Evolutionary conservation across 139 green algal species (phyloP).

Genomic region (Chlorella sorokiniana): DNA sequence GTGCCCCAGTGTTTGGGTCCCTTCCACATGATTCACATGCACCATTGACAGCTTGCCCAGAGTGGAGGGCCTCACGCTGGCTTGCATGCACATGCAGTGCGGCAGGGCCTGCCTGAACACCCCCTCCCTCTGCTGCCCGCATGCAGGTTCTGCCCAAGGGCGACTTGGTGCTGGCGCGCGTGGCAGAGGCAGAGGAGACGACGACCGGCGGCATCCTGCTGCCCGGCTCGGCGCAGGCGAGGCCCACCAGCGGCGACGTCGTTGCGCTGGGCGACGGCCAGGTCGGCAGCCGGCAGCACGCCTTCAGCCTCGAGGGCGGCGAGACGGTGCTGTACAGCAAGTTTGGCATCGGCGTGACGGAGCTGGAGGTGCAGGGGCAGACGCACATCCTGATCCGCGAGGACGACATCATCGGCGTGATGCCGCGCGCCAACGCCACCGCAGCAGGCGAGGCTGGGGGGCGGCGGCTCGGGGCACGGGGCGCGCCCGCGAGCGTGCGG

Average conservation of each 20-base stretch:
- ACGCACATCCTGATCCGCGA: constrained; percentile 89
- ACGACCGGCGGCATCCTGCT: constrained; percentile 90
- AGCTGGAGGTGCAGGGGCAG: constrained; percentile 76
- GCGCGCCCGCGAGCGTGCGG: too few species aligned
- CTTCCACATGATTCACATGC: too few species aligned
- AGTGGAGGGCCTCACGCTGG: too few species aligned
- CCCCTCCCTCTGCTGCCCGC: neutral
- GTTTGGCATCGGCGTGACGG: constrained; percentile 92
- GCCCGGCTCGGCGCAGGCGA: constrained; percentile 65
- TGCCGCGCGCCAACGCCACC: constrained; percentile 74
- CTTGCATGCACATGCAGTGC: too few species aligned
- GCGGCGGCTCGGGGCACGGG: too few species aligned
- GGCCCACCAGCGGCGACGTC: constrained; percentile 49
- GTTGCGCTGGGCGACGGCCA: constrained; percentile 72
- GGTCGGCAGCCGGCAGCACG: constrained; percentile 51
- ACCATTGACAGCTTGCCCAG: too few species aligned
- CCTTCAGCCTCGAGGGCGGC: constrained; percentile 61
- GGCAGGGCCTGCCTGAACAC: too few species aligned
- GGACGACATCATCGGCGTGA: constrained; percentile 88
- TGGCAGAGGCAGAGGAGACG: constrained; percentile 81
- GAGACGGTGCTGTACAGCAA: constrained; percentile 93
- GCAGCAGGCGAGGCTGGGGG: constrained; percentile 1
- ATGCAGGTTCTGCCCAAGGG: constrained; percentile 81
- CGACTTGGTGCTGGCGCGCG: constrained; percentile 89
- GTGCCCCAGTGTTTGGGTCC: too few species aligned